Evolutionary conservation across 176 grass and related monocot species (phyloP).

Genomic region (Eragrostis nindensis): DNA sequence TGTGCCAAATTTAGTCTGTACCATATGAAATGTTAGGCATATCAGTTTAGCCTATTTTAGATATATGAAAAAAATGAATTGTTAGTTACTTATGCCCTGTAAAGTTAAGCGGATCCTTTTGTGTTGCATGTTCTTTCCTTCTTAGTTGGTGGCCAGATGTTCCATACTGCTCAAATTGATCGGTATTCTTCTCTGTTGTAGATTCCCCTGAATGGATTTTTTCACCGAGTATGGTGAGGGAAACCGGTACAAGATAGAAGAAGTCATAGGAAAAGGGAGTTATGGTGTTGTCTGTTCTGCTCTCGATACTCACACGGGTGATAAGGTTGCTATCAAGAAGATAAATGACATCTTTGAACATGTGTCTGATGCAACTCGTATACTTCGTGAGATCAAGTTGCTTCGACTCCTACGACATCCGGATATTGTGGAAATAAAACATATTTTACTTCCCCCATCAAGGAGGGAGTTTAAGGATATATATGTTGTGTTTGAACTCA

Average conservation of each 20-base stretch:
- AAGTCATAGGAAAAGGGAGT: conserved; percentile 85
- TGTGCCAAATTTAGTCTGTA: not conserved
- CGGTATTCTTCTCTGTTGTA: conserved; percentile 21
- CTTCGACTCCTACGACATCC: conserved; percentile 75
- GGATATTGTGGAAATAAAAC: conserved; percentile 86
- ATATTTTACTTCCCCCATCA: conserved; percentile 76
- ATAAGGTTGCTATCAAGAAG: conserved; percentile 84
- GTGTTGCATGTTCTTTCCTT: not conserved
- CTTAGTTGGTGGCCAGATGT: not conserved
- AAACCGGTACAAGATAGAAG: conserved; percentile 71
- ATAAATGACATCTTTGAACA: conserved; percentile 89
- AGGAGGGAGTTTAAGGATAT: conserved; percentile 83
- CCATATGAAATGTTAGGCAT: not conserved
- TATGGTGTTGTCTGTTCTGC: conserved; percentile 86
- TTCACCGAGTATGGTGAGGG: conserved; percentile 85
- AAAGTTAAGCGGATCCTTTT: not conserved
- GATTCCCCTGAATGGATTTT: conserved; percentile 58
- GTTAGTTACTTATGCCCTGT: not conserved
- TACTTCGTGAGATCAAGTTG: conserved; percentile 83
- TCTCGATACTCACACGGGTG: conserved; percentile 56
- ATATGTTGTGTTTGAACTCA: conserved; percentile 87
- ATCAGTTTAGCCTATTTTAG: no score
- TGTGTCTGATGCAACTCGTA: conserved; percentile 72
- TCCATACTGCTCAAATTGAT: conserved; percentile 1
- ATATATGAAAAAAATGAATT: no score